Conservation (phyloP, 2,329 filamentous ascomycete genomes). For the Venturia asperata region DNA sequence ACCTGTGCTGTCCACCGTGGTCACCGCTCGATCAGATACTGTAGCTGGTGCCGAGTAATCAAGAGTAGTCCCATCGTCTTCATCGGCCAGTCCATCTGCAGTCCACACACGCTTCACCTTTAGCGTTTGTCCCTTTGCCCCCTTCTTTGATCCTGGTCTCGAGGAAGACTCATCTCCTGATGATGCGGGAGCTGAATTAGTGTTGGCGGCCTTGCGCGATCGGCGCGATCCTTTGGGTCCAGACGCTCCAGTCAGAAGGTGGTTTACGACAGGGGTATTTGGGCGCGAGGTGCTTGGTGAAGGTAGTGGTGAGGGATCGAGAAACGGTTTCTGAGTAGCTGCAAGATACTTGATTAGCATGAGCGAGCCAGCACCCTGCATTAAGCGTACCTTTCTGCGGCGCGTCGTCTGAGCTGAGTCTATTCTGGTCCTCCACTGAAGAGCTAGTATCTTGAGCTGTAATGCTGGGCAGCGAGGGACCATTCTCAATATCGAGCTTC, state of each 20-base stretch:
- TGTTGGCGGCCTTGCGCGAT: constrained; percentile 59
- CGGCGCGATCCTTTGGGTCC: constrained; percentile 71
- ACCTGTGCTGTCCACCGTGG: constrained; percentile 55
- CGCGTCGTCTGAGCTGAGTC: constrained; percentile 26
- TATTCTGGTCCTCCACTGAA: constrained; percentile 40
- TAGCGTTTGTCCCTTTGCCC: constrained; percentile 48
- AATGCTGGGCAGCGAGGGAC: constrained; percentile 24
- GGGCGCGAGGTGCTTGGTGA: constrained; percentile 75
- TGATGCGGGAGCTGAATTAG: constrained; percentile 55
- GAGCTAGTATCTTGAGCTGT: constrained; percentile 46
- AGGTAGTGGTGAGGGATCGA: constrained; percentile 47
- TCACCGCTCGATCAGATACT: constrained; percentile 46
- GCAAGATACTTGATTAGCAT: constrained; percentile 23
- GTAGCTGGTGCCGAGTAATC: constrained; percentile 67
- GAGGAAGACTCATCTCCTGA: constrained; percentile 73
- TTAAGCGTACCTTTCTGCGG: background rate
- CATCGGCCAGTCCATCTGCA: constrained; percentile 77
- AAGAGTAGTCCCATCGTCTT: constrained; percentile 68
- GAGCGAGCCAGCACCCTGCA: background rate
- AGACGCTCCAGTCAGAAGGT: constrained; percentile 54
- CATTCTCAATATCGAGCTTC: constrained; percentile 39
- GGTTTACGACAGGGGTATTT: constrained; percentile 60
- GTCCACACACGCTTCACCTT: constrained; percentile 94
- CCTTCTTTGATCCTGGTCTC: constrained; percentile 22
- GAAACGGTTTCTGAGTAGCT: constrained; percentile 28